Conservation (phyloP, 2,329 filamentous ascomycete species). For the Akanthomyces uredinophilus region DNA sequence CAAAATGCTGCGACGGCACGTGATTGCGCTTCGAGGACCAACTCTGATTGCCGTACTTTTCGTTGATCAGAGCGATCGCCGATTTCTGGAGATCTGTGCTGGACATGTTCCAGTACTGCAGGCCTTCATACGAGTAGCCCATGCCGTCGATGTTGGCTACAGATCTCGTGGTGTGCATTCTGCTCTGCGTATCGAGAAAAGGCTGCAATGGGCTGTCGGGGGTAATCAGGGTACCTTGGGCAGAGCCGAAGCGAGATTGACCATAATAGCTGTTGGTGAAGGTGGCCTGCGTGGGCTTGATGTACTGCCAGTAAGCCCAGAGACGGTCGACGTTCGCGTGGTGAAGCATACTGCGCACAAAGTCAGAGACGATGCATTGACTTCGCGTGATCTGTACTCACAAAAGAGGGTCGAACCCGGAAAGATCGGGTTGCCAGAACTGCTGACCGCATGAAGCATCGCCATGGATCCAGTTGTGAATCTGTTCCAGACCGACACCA, state of each 20-base stretch:
- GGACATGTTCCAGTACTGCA: constrained; percentile 17
- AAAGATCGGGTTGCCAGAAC: constrained; percentile 26
- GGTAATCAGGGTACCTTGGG: constrained; percentile 28
- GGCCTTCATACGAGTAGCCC: constrained; percentile 21
- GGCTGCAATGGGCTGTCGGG: constrained; percentile 36
- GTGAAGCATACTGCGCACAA: constrained; percentile 28
- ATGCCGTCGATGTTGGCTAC: constrained; percentile 18
- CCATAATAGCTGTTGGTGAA: constrained; percentile 23
- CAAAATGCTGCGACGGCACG: constrained; percentile 14
- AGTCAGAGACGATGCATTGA: neutral
- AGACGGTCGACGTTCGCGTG: constrained; percentile 53
- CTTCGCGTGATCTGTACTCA: neutral
- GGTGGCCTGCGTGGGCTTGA: constrained; percentile 26
- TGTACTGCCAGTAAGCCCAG: constrained; percentile 42
- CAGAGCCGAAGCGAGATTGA: constrained; percentile 28
- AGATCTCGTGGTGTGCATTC: constrained; percentile 30
- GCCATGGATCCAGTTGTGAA: constrained; percentile 28
- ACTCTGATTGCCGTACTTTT: constrained; percentile 12
- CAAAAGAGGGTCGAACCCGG: constrained; percentile 34
- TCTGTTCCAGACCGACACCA: constrained; percentile 29
- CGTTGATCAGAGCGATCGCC: constrained; percentile 18
- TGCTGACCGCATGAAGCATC: constrained; percentile 24
- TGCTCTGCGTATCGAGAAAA: constrained; percentile 32
- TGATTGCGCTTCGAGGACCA: neutral
- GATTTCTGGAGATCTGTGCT: constrained; percentile 12